These are phyloP conservation scores for Inga laurina DNA, from an alignment of 306 rosid genomes.

Conservation along the genomic window DNA sequence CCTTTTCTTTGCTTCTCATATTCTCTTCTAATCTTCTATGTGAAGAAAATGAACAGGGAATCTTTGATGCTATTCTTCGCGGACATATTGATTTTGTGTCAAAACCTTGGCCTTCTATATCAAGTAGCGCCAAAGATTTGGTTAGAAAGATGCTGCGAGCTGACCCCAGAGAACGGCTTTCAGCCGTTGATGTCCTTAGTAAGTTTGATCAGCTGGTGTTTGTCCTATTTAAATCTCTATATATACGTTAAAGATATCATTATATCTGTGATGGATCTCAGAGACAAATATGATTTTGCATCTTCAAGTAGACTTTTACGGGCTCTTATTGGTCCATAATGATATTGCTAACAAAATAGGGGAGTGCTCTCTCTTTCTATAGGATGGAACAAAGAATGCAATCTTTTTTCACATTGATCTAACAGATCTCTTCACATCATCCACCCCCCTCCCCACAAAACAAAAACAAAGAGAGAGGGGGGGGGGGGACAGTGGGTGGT, in stretches of 20 bases:
- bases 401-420: too few species aligned
- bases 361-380: not conserved
- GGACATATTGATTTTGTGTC: constrained; percentile 85
- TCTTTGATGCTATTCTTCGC: constrained; percentile 84
- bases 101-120: constrained; percentile 95
- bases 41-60: constrained; percentile 91
- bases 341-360: constrained; percentile 6
- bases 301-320: not conserved
- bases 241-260: not conserved
- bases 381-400: too few species aligned
- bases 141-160: constrained; percentile 80
- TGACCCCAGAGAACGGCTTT: constrained; percentile 75
- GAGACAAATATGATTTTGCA: constrained; percentile 2
- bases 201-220: constrained; percentile 41
- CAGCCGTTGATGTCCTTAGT: constrained; percentile 83
- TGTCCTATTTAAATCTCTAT: not conserved
- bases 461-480: too few species aligned
- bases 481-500: too few species aligned
- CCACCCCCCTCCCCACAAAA: too few species aligned
- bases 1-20: constrained; percentile 24
- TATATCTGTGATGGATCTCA: not conserved
- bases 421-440: too few species aligned
- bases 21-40: constrained; percentile 33
- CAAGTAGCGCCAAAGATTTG: constrained; percentile 87
- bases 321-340: constrained; percentile 5